Base-by-base conservation (phyloP, 176 grass and related monocot genomes). In the Oropetium thomaeum region DNA sequence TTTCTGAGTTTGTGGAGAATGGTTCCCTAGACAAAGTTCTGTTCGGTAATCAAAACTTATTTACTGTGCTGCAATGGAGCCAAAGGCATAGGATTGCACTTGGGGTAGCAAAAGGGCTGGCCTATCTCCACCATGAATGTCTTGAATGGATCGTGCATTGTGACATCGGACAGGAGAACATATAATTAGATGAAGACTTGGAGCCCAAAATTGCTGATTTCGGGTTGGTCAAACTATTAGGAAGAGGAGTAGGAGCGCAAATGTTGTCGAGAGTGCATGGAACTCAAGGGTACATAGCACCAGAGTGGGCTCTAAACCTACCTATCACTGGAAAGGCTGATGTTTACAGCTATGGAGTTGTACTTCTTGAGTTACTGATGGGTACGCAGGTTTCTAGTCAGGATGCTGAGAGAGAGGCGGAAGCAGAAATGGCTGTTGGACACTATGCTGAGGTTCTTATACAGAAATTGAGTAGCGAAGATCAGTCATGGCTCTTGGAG, bases 61-160 rank as follows among this genome's bases (percentile, higher is more conserved):
- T n/a, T n/a, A n/a, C 12, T 59, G 4, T 78, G 43, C 73, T 93
- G 15, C 19, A 63, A 38, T 90, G 91, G 87, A 67, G 25, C 2
- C 23, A 78, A 64, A 87, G 87, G 58, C 87, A 43, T 64, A 86
- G 77, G 39, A 89, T 92, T 10, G 86, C 89, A 14, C 31, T 92
- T 23, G 83, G 87, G 2, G 73, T 90, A 0, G 81, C 64, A 4
- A 85, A 87, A 74, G 87, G 87, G 17, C 23, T 90, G 22, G 84
- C 84, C 4, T 90, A 92, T 65, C 86, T 96, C 23, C 92, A 96
- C 25, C 86, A 89, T 26, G 86, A 83, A 13, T 92, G 86, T 34
- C 70, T 86, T 30, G 86, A 96, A 58, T 96, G 89, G 92, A 80
- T 89, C 0, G 76, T 89, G 8, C 89, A 96, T 8, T 96, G 86